Base-by-base conservation (phyloP, 441 rosid species). In the Erysimum cheiri region DNA sequence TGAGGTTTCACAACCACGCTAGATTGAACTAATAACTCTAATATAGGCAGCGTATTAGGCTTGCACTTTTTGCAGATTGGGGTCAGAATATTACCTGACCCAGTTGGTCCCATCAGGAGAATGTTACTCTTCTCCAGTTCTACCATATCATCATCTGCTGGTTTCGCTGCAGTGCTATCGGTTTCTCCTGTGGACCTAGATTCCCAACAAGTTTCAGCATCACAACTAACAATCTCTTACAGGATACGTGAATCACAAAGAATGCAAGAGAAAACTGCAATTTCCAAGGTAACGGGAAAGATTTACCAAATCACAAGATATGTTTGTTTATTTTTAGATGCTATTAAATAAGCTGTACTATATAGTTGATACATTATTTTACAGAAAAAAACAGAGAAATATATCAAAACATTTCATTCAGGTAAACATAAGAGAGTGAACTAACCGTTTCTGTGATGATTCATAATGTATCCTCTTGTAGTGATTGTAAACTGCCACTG, bases 91-190 rank as follows among this genome's bases (percentile, higher is more conserved):
- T 85, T 80, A 94, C 99, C 99, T 78, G 99, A 94, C 56, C 99
- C 98, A 46, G 98, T 94, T 39, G 98, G 99, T 64, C 99, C 99
- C 98, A 94, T 90, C 24, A 94, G 73, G 67, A 94, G 98, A 83
- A 94, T 94, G 79, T 92, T 94, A 85, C 98, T 92, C 82, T 92
- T 94, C 90, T 92, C 98, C 53, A 94, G 89, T 80, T 94, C 99
- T 73, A 92, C 99, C 57, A 62, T 64, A 71, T 87, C 98, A 71
- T 90, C 93, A 66, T 90, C 90, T 70, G 75, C 57, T 69, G 75
- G 67, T 72, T 85, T 83, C 8, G 69, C 71, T 58, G 57, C 58
- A 46, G 73, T 60, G 75, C 37, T 71, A 49, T 79, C 85, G 5
- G 81, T 68, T 68, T 85, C 91, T 74, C 87, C 96, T 8, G 86